These are phyloP conservation scores for Urtica urens DNA, from an alignment of 306 rosid genomes.

Conservation along the genomic window DNA sequence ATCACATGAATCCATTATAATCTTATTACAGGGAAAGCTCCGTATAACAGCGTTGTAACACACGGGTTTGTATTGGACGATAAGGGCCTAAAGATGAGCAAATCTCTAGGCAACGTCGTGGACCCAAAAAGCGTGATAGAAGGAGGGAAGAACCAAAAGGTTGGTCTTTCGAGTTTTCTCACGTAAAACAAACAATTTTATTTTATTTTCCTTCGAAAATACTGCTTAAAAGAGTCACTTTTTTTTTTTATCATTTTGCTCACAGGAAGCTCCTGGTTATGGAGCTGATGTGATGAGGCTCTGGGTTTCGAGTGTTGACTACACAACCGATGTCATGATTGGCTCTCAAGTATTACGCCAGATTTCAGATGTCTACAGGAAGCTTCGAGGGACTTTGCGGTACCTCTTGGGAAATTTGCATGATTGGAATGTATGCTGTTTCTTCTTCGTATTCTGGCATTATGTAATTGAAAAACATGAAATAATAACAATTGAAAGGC, in stretches of 20 bases:
- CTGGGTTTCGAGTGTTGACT: slow-evolving; percentile 99
- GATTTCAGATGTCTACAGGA: slow-evolving; percentile 92
- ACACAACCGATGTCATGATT: slow-evolving; percentile 74
- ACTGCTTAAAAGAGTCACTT: background rate
- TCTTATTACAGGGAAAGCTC: slow-evolving; percentile 77
- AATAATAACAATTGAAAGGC: too few relatives aligned
- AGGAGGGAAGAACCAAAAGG: slow-evolving; percentile 96
- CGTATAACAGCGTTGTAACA: slow-evolving; percentile 77
- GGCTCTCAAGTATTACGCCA: slow-evolving; percentile 96
- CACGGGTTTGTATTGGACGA: slow-evolving; percentile 98
- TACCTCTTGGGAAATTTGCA: slow-evolving; percentile 94
- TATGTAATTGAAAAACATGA: too few relatives aligned
- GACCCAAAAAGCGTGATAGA: slow-evolving; percentile 78
- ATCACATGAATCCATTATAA: slow-evolving; percentile 17
- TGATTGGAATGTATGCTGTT: slow-evolving; percentile 95
- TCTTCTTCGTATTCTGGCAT: too few relatives aligned
- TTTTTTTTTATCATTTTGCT: slow-evolving; percentile 17
- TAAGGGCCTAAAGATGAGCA: slow-evolving; percentile 98
- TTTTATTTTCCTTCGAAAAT: too few relatives aligned
- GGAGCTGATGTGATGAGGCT: slow-evolving; percentile 96
- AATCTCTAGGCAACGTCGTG: slow-evolving; percentile 93
- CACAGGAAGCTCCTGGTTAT: slow-evolving; percentile 84
- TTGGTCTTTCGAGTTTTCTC: slow-evolving; percentile 16
- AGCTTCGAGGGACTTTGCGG: slow-evolving; percentile 93
- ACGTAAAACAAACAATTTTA: background rate